phyloP scores from a whole-genome alignment of 768 basidiomycete genomes.

The Leccinum barrowsii region DNA sequence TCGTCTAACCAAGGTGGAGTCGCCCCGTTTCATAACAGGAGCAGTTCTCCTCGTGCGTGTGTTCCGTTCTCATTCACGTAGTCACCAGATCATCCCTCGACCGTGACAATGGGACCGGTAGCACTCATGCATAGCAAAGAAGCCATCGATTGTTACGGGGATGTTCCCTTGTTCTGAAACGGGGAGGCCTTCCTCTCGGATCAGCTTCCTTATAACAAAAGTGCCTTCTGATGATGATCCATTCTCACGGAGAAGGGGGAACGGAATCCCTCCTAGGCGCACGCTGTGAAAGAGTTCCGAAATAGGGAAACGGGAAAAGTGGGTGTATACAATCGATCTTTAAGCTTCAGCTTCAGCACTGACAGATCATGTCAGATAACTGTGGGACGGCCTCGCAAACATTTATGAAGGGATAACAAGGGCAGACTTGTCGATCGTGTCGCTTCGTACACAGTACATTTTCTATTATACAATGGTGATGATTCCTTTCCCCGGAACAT shows the following conservation, averaged over 20 bases:
- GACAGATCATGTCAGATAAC: neutral
- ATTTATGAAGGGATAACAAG: neutral
- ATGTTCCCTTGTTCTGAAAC: neutral
- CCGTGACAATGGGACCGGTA: neutral
- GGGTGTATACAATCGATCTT: neutral
- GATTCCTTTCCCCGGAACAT: neutral
- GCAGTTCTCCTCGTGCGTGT: neutral
- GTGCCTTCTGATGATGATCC: neutral
- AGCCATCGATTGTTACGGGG: neutral
- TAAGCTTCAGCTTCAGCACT: neutral
- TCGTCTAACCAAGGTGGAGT: neutral
- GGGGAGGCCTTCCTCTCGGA: neutral
- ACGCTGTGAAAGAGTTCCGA: neutral
- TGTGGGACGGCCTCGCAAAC: neutral
- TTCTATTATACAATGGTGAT: neutral
- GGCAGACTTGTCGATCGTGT: neutral
- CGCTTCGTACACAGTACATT: neutral
- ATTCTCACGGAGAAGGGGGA: neutral
- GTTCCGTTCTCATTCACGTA: neutral
- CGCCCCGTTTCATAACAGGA: neutral
- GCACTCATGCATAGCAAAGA: neutral
- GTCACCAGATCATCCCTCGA: neutral
- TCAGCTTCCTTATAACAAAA: neutral
- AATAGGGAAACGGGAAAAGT: neutral
- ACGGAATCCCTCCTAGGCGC: neutral